These are phyloP conservation scores for Podila epigama DNA, from an alignment of 192 early-diverging fungal species.

Conservation along the genomic window DNA sequence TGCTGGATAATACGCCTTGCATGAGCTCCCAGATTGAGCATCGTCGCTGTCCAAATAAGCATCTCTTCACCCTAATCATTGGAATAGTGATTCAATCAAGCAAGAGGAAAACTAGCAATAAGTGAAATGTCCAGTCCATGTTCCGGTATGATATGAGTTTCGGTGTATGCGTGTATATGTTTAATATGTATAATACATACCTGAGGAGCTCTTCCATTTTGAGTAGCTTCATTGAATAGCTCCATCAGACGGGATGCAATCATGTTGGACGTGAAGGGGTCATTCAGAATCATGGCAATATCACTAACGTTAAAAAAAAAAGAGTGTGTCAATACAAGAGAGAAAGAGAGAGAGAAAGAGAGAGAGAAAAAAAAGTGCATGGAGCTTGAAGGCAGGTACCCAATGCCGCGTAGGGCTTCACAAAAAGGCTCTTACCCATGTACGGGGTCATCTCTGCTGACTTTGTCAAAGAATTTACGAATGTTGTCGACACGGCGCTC, in stretches of 20 bases:
- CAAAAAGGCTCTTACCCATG: conserved; percentile 51
- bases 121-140: too few species aligned
- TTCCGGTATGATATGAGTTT: too few species aligned
- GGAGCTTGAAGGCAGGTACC: too few species aligned
- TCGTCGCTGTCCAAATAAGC: conserved; percentile 56
- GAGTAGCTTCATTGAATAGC: conserved; percentile 38
- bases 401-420: background rate
- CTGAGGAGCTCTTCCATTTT: conserved; percentile 14
- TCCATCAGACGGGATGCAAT: conserved; percentile 55
- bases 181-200: background rate
- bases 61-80: conserved; percentile 30
- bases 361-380: conserved; percentile 2
- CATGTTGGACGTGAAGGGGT: conserved; percentile 60
- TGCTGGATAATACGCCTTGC: conserved; percentile 54
- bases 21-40: conserved; percentile 61
- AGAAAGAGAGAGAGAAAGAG: background rate
- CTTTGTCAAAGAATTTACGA: conserved; percentile 61
- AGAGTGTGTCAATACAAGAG: background rate
- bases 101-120: too few species aligned
- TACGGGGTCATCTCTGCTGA: conserved; percentile 54
- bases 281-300: conserved; percentile 65
- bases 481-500: conserved; percentile 60
- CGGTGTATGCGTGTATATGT: too few species aligned
- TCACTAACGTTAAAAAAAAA: conserved; percentile 47
- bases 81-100: background rate